Base-by-base conservation (phyloP, 441 rosid species). In the Hura crepitans region DNA sequence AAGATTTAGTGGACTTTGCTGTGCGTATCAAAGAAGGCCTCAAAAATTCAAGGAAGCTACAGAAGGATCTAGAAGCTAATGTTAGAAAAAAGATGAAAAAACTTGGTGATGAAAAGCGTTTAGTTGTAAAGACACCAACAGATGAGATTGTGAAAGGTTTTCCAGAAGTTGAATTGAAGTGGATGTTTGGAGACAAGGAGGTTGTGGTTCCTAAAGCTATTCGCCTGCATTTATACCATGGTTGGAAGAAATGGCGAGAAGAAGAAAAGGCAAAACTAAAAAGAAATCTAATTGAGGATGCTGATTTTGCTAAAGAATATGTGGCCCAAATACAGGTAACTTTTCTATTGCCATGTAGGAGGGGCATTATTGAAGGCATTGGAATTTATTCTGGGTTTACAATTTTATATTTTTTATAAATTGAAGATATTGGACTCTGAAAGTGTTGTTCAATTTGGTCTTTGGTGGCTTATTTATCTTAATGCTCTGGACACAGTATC, bases 181-280 rank as follows among this genome's bases (percentile, higher is more conserved):
- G 97, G 98, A 87, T 87, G 94, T 93, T 93, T 77, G 96, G 96
- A 80, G 85, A 87, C 69, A 91, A 85, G 82, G 93, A 87, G 80
- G 87, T 89, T 69, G 85, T 93, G 76, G 88, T 88, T 82, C 97
- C 97, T 28, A 89, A 89, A 84, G 97, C 98, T 43, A 75, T 83
- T 71, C 76, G 86, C 69, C 80, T 81, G 65, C 93, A 86, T 81
- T 80, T 93, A 78, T 85, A 85, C 71, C 96, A 93, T 81, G 97
- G 97, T 27, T 93, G 98, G 98, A 93, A 89, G 81, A 88, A 81
- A 74, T 93, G 98, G 98, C 87, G 94, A 49, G 96, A 89, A 78
- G 97, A 93, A 78, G 91, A 88, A 53, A 93, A 89, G 76, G 88
- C 89, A 66, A 87, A 91, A 63, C 79, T 93, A 65, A 93, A 91